phyloP scores from a whole-genome alignment of 306 rosid species.

The Castanea mollissima region DNA sequence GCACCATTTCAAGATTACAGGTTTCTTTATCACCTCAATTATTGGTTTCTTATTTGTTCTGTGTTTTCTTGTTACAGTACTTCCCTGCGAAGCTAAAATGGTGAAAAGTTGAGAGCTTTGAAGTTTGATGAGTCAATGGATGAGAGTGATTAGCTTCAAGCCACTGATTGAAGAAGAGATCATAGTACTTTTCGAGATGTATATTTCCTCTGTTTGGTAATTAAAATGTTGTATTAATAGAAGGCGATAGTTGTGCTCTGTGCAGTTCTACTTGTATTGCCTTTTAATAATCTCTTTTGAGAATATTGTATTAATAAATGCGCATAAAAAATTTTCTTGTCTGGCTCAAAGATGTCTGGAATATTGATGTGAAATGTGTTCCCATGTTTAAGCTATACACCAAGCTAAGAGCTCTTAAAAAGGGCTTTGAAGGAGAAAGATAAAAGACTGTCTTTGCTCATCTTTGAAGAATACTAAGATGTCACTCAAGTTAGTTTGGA shows the following conservation, averaged over 20 bases:
- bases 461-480: too few species aligned
- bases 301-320: too few species aligned
- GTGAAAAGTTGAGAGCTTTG: constrained; percentile 42
- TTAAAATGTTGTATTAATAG: constrained; percentile 15
- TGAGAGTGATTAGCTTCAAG: background rate
- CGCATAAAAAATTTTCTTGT: too few species aligned
- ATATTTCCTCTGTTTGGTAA: background rate
- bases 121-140: background rate
- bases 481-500: too few species aligned
- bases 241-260: background rate
- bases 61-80: constrained; percentile 47
- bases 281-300: background rate
- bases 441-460: too few species aligned
- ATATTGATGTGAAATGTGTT: too few species aligned
- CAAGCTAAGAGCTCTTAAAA: too few species aligned
- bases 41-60: background rate
- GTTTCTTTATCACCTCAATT: background rate
- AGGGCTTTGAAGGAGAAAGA: too few species aligned
- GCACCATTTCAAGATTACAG: background rate
- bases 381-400: too few species aligned
- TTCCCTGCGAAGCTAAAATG: constrained; percentile 75
- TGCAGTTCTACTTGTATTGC: background rate
- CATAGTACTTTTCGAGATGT: constrained; percentile 1
- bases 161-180: background rate
- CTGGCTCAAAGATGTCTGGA: too few species aligned